A percentile compares a stretch with the other conserved stretches of the same genome.
These are phyloP conservation scores for Kwoniella bestiolae DNA, from an alignment of 768 basidiomycete species.

Conservation along the genomic window DNA sequence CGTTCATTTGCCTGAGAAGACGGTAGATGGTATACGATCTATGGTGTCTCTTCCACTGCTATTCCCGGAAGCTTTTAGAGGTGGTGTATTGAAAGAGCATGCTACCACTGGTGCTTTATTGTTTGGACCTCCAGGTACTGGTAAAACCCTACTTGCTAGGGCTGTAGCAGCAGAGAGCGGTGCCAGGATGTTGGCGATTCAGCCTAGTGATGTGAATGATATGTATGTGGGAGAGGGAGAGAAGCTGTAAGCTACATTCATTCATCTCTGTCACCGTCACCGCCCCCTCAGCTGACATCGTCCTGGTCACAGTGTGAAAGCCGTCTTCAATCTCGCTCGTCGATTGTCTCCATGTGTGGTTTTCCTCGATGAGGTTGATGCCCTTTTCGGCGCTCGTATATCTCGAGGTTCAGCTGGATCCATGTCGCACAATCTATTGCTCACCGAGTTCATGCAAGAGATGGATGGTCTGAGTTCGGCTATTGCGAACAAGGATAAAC, in stretches of 20 bases:
- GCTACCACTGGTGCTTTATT: slow-evolving; percentile 87
- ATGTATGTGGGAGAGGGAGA: slow-evolving; percentile 62
- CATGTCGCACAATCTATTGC: slow-evolving; percentile 79
- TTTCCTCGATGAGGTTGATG: slow-evolving; percentile 93
- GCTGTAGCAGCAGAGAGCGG: slow-evolving; percentile 93
- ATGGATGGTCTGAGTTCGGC: slow-evolving; percentile 78
- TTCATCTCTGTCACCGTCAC: neutral
- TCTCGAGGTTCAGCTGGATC: slow-evolving; percentile 76
- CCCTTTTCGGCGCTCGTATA: slow-evolving; percentile 85
- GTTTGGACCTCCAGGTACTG: slow-evolving; percentile 89
- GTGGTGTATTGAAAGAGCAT: slow-evolving; percentile 88
- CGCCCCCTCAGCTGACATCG: slow-evolving; percentile 12
- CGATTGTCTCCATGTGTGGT: slow-evolving; percentile 86
- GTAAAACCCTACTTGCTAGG: slow-evolving; percentile 85
- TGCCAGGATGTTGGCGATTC: slow-evolving; percentile 86
- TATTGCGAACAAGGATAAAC: slow-evolving; percentile 74
- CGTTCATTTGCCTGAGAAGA: slow-evolving; percentile 84
- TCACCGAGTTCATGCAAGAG: slow-evolving; percentile 63
- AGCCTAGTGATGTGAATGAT: slow-evolving; percentile 91
- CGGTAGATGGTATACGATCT: slow-evolving; percentile 88
- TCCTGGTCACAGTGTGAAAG: slow-evolving; percentile 64
- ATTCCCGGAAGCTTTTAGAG: slow-evolving; percentile 82
- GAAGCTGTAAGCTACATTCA: slow-evolving; percentile 45
- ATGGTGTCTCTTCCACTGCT: slow-evolving; percentile 87
- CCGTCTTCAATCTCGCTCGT: slow-evolving; percentile 84